These are phyloP conservation scores for Syzygium grande DNA, from an alignment of 345 rosid genomes.

Conservation along the genomic window DNA sequence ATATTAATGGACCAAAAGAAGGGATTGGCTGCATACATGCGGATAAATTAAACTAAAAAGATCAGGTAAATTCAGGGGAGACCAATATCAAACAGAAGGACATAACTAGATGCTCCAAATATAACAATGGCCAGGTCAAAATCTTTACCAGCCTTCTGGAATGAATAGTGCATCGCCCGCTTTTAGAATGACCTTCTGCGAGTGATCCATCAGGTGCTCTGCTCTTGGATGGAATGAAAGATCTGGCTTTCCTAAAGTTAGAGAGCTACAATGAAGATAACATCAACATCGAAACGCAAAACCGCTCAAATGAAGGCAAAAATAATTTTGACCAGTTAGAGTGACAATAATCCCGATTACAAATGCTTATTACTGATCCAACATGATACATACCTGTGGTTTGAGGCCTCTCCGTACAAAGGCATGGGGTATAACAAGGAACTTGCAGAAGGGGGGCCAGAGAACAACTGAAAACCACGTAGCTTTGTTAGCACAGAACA, in stretches of 20 bases:
- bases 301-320: background rate
- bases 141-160: conserved; percentile 91
- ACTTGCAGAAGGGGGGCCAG: conserved; percentile 93
- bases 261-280: conserved; percentile 40
- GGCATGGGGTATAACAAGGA: conserved; percentile 84
- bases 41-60: background rate
- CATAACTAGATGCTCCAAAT: background rate
- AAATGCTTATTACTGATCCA: background rate
- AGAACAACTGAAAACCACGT: conserved; percentile 45
- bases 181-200: conserved; percentile 61
- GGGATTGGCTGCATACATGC: background rate
- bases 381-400: conserved; percentile 59
- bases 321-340: background rate
- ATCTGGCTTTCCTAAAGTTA: conserved; percentile 56
- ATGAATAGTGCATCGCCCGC: conserved; percentile 94
- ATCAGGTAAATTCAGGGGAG: background rate
- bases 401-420: conserved; percentile 86
- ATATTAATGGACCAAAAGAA: background rate
- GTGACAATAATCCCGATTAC: background rate
- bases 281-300: background rate
- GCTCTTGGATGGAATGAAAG: conserved; percentile 71
- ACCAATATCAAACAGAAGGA: background rate
- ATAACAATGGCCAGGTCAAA: background rate
- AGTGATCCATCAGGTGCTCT: conserved; percentile 33
- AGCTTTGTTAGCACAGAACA: background rate